Evolutionary conservation across 2,329 filamentous ascomycete species (phyloP).

Genomic region (Ophiocordyceps sinensis): DNA sequence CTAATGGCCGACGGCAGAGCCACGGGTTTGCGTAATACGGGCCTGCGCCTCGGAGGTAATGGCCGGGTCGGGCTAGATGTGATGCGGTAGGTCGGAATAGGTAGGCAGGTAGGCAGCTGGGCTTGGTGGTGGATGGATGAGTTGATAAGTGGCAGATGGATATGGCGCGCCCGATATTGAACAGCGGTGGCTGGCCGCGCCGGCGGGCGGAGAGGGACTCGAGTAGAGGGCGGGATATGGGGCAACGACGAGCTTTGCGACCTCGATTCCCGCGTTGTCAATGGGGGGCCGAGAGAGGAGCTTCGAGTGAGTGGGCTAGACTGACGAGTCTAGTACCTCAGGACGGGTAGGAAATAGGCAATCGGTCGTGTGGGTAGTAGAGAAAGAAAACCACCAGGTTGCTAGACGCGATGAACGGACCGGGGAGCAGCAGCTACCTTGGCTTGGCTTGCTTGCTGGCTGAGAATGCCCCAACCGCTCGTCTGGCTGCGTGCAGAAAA

Average conservation of each 20-base stretch:
- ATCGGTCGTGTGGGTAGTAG: neutral
- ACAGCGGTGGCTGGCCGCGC: slow-evolving; percentile 1
- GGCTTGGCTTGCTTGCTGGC: neutral
- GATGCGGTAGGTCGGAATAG: slow-evolving; percentile 2
- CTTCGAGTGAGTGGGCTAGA: neutral
- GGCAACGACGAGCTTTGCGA: neutral
- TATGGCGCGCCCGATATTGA: slow-evolving; percentile 1
- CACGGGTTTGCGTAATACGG: slow-evolving; percentile 11
- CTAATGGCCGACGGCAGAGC: slow-evolving; percentile 6
- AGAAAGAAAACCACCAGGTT: neutral
- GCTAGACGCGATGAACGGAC: neutral
- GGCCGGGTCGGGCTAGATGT: slow-evolving; percentile 1
- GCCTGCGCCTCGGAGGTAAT: slow-evolving; percentile 4
- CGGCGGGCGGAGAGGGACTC: neutral
- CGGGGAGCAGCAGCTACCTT: neutral
- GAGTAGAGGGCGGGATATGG: neutral
- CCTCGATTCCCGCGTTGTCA: neutral
- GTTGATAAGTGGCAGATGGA: neutral
- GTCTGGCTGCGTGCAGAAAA: slow-evolving; percentile 1
- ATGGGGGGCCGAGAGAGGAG: neutral
- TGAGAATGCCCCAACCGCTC: neutral
- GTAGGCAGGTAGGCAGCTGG: neutral
- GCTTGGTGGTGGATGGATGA: slow-evolving; percentile 1
- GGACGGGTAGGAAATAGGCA: neutral
- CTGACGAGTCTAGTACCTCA: neutral